These are phyloP conservation scores for Globisporangium cylindrosporum DNA, from an alignment of 352 stramenopile genomes.

Conservation along the genomic window DNA sequence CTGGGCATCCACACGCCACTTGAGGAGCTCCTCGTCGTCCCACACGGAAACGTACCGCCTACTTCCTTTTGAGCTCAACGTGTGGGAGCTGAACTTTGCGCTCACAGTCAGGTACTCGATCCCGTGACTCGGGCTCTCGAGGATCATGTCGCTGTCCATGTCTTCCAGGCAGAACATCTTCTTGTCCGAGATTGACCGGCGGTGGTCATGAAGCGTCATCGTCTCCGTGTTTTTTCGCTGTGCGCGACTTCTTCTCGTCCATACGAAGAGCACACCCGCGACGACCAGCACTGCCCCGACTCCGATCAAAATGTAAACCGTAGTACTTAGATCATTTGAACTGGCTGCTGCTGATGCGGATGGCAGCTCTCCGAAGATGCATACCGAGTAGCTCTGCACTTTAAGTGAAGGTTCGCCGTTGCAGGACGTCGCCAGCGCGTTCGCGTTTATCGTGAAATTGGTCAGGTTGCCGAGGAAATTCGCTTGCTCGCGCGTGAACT, in stretches of 20 bases:
- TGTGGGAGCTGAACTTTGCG: constrained; percentile 9
- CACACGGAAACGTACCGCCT: constrained; percentile 33
- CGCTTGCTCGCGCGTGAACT: constrained; percentile 24
- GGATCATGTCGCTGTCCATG: constrained; percentile 16
- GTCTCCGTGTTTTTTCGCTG: not conserved
- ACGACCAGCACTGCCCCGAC: constrained; percentile 8
- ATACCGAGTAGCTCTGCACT: constrained; percentile 29
- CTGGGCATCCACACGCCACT: constrained; percentile 46
- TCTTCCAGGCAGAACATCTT: constrained; percentile 20
- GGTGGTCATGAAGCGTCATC: not conserved
- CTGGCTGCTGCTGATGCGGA: not conserved
- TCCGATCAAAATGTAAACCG: constrained; percentile 1
- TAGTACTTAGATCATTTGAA: not conserved
- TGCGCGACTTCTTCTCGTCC: not conserved
- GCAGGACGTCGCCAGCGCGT: constrained; percentile 24
- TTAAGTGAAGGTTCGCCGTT: not conserved
- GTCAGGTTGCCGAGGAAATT: constrained; percentile 26
- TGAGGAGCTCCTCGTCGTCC: constrained; percentile 59
- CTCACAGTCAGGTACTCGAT: constrained; percentile 8
- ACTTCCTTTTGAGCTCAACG: constrained; percentile 8
- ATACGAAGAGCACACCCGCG: constrained; percentile 1
- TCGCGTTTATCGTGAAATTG: constrained; percentile 28
- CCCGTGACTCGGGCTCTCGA: constrained; percentile 6
- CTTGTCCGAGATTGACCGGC: constrained; percentile 14
- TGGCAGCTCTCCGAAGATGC: constrained; percentile 8